Evolutionary conservation across 2,329 filamentous ascomycete genomes (phyloP).

Genomic region (Arthrobotrys megalospora): DNA sequence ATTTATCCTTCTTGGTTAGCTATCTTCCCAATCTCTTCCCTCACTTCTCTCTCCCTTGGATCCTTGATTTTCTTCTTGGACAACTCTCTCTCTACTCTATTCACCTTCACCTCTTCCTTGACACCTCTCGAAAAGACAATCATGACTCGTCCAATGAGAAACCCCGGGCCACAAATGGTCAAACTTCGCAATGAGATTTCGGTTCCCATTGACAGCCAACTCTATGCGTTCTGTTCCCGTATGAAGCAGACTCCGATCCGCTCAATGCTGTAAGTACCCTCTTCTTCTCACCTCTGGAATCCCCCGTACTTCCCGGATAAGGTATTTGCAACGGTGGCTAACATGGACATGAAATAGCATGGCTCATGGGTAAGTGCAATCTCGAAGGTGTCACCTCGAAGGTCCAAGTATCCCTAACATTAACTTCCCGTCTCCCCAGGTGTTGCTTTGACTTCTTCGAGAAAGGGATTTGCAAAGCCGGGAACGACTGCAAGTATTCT

Average conservation of each 20-base stretch:
- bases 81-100: neutral
- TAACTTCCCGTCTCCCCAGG: conserved; percentile 11
- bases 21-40: conserved; percentile 10
- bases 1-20: neutral
- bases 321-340: conserved; percentile 1
- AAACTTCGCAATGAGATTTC: conserved; percentile 34
- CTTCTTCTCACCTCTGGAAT: neutral
- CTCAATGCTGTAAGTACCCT: conserved; percentile 49
- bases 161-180: neutral
- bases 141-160: conserved; percentile 47
- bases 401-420: conserved; percentile 20
- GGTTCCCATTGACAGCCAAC: conserved; percentile 40
- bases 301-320: neutral
- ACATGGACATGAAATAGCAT: conserved; percentile 25
- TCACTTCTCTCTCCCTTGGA: conserved; percentile 3
- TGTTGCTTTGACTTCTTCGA: conserved; percentile 59
- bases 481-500: conserved; percentile 60
- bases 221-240: conserved; percentile 48
- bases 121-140: neutral
- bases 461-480: conserved; percentile 50
- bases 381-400: neutral
- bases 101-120: neutral
- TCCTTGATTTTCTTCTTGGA: conserved; percentile 21
- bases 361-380: conserved; percentile 54
- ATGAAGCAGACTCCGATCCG: conserved; percentile 59